Base-by-base conservation (phyloP, 345 rosid genomes). In the Eucalyptus erythrocorys region DNA sequence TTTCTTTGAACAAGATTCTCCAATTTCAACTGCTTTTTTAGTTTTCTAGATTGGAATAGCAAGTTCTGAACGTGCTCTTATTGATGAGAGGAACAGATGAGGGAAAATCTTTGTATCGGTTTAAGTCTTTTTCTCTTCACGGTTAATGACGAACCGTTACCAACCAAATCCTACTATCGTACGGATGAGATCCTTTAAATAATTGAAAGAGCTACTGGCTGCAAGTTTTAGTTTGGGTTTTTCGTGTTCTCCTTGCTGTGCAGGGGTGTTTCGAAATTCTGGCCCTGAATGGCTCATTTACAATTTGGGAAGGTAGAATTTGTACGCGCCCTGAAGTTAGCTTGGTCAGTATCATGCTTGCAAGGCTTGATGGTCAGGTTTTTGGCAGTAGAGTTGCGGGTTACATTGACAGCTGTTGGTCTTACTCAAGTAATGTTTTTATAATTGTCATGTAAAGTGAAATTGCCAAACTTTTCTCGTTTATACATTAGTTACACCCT, bases 371-470 rank as follows among this genome's bases (percentile, higher is more conserved):
- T 86, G 94, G 94, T 32, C 50, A 79, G 13, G 92, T 94, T 59
- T 87, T 94, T 16, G 94, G 95, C 48, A 94, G 95, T 86, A 48
- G 53, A 42, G 89, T 94, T 90, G 92, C 87, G 4, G 93, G 94
- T 48, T 87, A n/a, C 91, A 9, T 17, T 91, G 10, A 76, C 93
- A n/a, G 95, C 92, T 42, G 94, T 89, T 47, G 59, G 88, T 51
- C 92, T 89, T 30, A 49, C 89, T 86, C 93, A 92, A 89, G 94
- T 93, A 88, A 79, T 27, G 84, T 21, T 37, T 76, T 26, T 24
- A 76, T 89, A 68, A 11, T 71, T 42, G 48, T 8, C 76, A 6
- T 87, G 61, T 86, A 55, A 50, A 48, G 47, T 32, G 48, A n/a
- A 40, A 61, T 48, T 48, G 43, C 30, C 66, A 51, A 86, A 3